Evolutionary conservation across 441 rosid species (phyloP).

Genomic region (Adansonia rubrostipa): DNA sequence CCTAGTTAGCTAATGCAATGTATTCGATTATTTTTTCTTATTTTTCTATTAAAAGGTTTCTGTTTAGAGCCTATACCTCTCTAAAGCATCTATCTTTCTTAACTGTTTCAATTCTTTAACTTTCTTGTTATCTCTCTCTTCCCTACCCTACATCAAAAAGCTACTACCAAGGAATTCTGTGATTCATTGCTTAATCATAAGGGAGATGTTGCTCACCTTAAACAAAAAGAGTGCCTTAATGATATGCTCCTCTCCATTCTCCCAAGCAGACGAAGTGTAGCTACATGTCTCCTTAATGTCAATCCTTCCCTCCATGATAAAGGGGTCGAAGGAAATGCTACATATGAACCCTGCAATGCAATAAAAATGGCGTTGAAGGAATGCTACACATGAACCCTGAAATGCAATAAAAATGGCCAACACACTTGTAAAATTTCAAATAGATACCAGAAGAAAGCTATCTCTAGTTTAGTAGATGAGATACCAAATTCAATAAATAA

Average conservation of each 20-base stretch:
- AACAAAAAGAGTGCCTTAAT: slow-evolving; percentile 46
- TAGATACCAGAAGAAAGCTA: slow-evolving; percentile 18
- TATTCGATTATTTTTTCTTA: too few relatives aligned
- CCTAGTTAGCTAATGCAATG: too few relatives aligned
- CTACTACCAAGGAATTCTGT: neutral
- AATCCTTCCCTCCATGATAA: slow-evolving; percentile 64
- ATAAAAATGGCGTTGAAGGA: slow-evolving; percentile 38
- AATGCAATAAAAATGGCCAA: slow-evolving; percentile 20
- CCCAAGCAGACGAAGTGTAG: slow-evolving; percentile 49
- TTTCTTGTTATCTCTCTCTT: too few relatives aligned
- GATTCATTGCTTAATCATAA: slow-evolving; percentile 5
- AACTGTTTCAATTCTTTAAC: too few relatives aligned
- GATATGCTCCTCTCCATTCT: slow-evolving; percentile 52
- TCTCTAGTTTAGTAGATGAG: neutral
- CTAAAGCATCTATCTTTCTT: too few relatives aligned
- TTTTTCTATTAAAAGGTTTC: too few relatives aligned
- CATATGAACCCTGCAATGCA: slow-evolving; percentile 67
- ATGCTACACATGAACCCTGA: slow-evolving; percentile 33
- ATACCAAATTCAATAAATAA: neutral
- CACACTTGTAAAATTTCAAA: slow-evolving; percentile 17
- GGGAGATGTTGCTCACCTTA: slow-evolving; percentile 50
- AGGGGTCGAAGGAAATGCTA: slow-evolving; percentile 54
- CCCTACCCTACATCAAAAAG: neutral
- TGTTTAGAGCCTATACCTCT: too few relatives aligned
- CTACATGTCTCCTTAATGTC: slow-evolving; percentile 47